Base-by-base conservation (phyloP, 2,329 filamentous ascomycete genomes). In the Lecanicillium sp. region DNA sequence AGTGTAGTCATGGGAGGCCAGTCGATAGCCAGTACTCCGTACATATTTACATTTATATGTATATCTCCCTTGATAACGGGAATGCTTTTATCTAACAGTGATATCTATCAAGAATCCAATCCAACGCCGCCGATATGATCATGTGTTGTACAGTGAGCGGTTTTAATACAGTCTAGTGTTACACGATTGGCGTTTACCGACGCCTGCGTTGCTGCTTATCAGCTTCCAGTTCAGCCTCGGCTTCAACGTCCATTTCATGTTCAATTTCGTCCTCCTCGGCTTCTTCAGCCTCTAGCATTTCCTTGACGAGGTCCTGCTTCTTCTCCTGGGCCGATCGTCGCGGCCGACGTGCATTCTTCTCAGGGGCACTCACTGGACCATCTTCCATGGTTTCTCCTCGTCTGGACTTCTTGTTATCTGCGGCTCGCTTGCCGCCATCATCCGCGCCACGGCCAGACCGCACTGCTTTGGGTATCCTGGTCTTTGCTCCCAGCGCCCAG, bases 401-500 rank as follows among this genome's bases (percentile, higher is more conserved):
- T 63, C 53, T 51, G 2, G 51, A 43, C 51, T 60, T 67, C 50
- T 64, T 69, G 36, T 57, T 60, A 37, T 56, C 45, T 3, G 50
- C 58, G 8, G 65, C 59, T 29, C 68, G 59, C 37, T 70, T 65
- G 4, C 66, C 68, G 4, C 67, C 68, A 29, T 72, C 71, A 19
- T 68, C 61, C 0, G 55, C 55, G 38, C 60, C 62, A 45, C 55
- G 58, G 37, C 84, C 84, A 3, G 83, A 60, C 7, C 79, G 74
- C 31, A 84, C 63, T 12, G 65, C 68, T 33, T 85, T 68, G 3
- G 61, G 54, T 4, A 83, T 73, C 11, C 87, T 73, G 0, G 87
- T 94, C 70, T 96, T 96, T 16, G 89, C 90, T 0, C 92, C 92
- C 1, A 96, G 69, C 1, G 90, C 88, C 92, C 92, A 98, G 9